These are phyloP conservation scores for Fusarium sp. DNA, from an alignment of 2,329 filamentous ascomycete species.

Conservation along the genomic window DNA sequence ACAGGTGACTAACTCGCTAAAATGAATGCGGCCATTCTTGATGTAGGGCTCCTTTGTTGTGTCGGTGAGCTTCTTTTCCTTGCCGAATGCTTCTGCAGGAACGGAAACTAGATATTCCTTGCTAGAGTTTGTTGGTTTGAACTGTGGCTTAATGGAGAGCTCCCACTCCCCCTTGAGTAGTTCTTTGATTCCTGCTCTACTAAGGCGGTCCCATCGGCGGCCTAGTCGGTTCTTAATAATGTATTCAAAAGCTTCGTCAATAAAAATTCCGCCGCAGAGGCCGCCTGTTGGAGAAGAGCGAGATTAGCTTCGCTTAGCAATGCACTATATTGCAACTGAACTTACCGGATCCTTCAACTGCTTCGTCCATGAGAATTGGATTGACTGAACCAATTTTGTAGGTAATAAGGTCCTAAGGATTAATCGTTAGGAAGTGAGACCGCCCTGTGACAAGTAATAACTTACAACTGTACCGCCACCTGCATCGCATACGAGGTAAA, in stretches of 20 bases:
- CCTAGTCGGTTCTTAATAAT: not conserved
- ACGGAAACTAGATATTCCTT: not conserved
- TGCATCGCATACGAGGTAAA: not conserved
- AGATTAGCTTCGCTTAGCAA: not conserved
- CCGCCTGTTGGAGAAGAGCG: not conserved
- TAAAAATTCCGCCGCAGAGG: not conserved
- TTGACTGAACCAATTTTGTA: not conserved
- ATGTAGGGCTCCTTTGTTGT: not conserved
- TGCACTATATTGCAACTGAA: not conserved
- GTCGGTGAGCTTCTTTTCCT: not conserved
- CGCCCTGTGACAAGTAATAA: not conserved
- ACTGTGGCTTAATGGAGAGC: not conserved
- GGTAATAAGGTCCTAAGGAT: not conserved
- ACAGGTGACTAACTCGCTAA: not conserved
- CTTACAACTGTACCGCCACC: conserved; percentile 2
- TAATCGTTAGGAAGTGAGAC: not conserved
- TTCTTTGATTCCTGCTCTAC: not conserved
- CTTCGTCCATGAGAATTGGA: not conserved
- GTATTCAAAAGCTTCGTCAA: not conserved
- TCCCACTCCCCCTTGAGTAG: not conserved
- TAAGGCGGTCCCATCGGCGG: not conserved
- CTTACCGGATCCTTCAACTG: not conserved
- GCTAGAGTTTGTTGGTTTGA: not conserved
- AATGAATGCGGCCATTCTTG: conserved; percentile 3
- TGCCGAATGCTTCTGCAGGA: not conserved